Evolutionary conservation across 192 early-diverging fungal species (phyloP).

Genomic region (Rhizophagus sp.): DNA sequence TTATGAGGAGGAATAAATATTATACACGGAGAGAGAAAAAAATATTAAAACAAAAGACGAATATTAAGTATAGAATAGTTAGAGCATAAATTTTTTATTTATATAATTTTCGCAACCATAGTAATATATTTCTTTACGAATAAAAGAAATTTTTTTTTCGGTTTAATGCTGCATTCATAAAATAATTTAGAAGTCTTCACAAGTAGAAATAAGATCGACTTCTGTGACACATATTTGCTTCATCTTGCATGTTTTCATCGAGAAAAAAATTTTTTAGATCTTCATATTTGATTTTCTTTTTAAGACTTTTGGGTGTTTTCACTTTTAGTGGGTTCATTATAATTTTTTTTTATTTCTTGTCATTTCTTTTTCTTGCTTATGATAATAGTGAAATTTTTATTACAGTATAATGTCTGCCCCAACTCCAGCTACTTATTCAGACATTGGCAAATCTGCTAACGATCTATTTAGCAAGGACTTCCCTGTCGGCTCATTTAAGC

Average conservation of each 20-base stretch:
- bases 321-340: not conserved
- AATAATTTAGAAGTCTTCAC: too few species aligned
- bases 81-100: too few species aligned
- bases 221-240: not conserved
- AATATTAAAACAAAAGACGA: too few species aligned
- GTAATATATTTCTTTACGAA: too few species aligned
- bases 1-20: not conserved
- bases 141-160: too few species aligned
- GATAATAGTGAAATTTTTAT: not conserved
- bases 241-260: not conserved
- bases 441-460: conserved; percentile 93
- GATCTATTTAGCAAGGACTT: conserved; percentile 98
- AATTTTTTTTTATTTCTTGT: not conserved
- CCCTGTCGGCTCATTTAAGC: conserved; percentile 88
- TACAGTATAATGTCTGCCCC: conserved; percentile 31
- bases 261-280: not conserved
- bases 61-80: too few species aligned
- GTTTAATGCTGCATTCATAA: too few species aligned
- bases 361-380: not conserved
- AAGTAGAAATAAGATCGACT: not conserved
- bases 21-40: not conserved
- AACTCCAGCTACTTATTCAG: conserved; percentile 84
- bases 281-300: not conserved
- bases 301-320: not conserved
- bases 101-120: too few species aligned